Percentiles rank a stretch among this genome's conserved stretches.
These are phyloP conservation scores for Neopestalotiopsis clavispora DNA, from an alignment of 2,329 filamentous ascomycete genomes.

Conservation along the genomic window DNA sequence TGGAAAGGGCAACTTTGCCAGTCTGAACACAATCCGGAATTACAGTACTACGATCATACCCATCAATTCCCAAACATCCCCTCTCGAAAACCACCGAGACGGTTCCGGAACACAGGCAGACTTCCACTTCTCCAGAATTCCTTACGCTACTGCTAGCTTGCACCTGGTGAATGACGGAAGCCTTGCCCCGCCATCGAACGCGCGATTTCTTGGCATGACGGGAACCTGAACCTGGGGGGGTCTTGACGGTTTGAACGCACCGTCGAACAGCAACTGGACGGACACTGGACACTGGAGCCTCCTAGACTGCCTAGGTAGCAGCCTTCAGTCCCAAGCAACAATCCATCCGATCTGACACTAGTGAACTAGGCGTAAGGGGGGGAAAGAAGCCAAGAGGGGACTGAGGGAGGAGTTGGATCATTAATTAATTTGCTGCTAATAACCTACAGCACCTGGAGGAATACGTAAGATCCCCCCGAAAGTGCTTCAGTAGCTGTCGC, in stretches of 20 bases:
- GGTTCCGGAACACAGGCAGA: background rate
- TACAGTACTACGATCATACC: background rate
- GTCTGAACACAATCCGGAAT: constrained; percentile 1
- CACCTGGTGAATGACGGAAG: constrained; percentile 6
- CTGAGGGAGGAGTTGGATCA: background rate
- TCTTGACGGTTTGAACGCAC: constrained; percentile 4
- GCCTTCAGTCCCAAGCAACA: background rate
- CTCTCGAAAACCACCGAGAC: background rate
- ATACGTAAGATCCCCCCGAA: background rate
- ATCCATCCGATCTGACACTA: background rate
- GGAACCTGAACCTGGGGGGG: background rate
- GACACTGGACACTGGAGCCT: too few relatives aligned
- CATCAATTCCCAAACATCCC: background rate
- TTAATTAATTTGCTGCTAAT: constrained; percentile 1
- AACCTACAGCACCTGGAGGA: background rate
- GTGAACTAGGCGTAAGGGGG: background rate
- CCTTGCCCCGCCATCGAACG: constrained; percentile 10
- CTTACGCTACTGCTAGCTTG: background rate
- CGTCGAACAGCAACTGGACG: background rate
- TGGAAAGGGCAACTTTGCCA: background rate
- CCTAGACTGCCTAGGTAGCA: too few relatives aligned
- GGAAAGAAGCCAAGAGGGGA: background rate
- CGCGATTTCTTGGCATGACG: constrained; percentile 13
- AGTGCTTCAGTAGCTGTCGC: background rate
- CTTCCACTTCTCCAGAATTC: constrained; percentile 9